Evolutionary conservation across 805 yeast species (phyloP), one percentile per base, ranked within the genome.

Genomic region (Candida ulmi): DNA sequence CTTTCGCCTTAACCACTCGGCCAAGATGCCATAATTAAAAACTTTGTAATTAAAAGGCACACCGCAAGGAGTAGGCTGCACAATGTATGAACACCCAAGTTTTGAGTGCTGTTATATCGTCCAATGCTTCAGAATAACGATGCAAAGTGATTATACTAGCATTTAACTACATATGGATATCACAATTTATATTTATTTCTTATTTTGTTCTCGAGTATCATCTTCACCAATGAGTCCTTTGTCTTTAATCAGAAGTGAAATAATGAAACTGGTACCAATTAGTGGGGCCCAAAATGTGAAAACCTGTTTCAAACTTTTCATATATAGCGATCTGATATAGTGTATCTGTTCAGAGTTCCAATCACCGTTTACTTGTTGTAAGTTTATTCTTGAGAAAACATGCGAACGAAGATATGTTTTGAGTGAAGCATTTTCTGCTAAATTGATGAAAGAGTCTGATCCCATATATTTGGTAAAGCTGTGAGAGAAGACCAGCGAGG

Each of bases 1-100:
- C 66, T 58, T 60, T 63, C 67, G 65, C 67, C 67, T 62, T 63
- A 62, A 63, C 68, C 67, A 60, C 68, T 62, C 67, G 68, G 67
- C 64, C 67, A 62, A 51, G 58, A 58, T 62, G 66, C 62, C 66
- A 8, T 8, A 12, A 8, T 11, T 13, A 13, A 26, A 26, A 26
- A 26, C 5, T 8, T 11, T 11, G 11, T 8, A 23, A 23, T 23
- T 23, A 8, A 8, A 8, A 23, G 25, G 11, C 11, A 23, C 25
- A 8, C 11, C 11, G 25, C n/a, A n/a, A n/a, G n/a, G n/a, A n/a
- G n/a, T n/a, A n/a, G n/a, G n/a, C n/a, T n/a, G n/a, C n/a, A n/a
- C n/a, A n/a, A n/a, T n/a, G n/a, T n/a, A n/a, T n/a, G n/a, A n/a
- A n/a, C n/a, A n/a, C n/a, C n/a, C n/a, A n/a, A n/a, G n/a, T n/a